Percentiles rank a stretch among this genome's conserved stretches.
Conservation (phyloP, 2,329 filamentous ascomycete species). For the Byssoonygena ceratinophila region DNA sequence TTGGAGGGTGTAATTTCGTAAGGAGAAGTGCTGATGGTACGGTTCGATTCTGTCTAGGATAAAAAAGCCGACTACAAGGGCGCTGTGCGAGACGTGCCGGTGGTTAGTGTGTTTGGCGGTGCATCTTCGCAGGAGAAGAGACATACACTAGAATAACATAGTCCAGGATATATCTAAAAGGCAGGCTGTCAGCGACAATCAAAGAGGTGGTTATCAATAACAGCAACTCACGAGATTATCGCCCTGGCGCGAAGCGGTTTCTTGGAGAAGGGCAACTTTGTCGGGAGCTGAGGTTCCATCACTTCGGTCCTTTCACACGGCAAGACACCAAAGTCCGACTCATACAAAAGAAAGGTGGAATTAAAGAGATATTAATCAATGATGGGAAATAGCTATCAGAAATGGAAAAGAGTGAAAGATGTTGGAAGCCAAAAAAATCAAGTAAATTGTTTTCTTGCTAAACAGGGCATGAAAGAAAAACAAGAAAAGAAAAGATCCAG, state of each 20-base stretch:
- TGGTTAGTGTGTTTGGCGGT: constrained; percentile 4
- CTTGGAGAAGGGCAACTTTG: constrained; percentile 45
- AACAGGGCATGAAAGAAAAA: too few relatives aligned
- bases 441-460: too few relatives aligned
- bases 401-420: neutral
- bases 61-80: constrained; percentile 43
- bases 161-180: constrained; percentile 45
- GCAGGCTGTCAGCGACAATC: neutral
- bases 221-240: constrained; percentile 42
- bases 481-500: neutral
- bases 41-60: constrained; percentile 45
- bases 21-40: constrained; percentile 48
- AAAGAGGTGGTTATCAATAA: constrained; percentile 17
- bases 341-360: neutral
- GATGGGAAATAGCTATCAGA: neutral
- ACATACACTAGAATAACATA: constrained; percentile 51
- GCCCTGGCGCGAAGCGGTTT: constrained; percentile 42
- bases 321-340: neutral
- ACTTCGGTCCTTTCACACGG: constrained; percentile 6
- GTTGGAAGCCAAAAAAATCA: neutral
- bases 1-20: constrained; percentile 47
- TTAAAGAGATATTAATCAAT: neutral
- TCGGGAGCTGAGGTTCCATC: constrained; percentile 22
- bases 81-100: constrained; percentile 26
- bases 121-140: constrained; percentile 6